These are phyloP conservation scores for Leucocoprinus sp. DNA, from an alignment of 768 basidiomycete genomes.

Conservation along the genomic window DNA sequence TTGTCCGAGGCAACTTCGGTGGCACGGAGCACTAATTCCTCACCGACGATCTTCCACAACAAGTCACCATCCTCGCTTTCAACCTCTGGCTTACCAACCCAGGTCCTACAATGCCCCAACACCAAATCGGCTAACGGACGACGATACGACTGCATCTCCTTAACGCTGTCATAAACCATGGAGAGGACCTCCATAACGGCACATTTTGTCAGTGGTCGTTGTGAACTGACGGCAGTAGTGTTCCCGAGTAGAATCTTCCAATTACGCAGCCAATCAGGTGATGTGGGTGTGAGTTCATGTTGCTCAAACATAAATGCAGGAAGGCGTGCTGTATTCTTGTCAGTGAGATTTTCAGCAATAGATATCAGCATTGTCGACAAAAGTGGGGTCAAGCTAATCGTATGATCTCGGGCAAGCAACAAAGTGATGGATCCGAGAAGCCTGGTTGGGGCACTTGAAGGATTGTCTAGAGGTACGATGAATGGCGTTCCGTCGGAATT, in stretches of 20 bases:
- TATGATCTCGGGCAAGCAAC: conserved; percentile 56
- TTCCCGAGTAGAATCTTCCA: conserved; percentile 56
- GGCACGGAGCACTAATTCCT: conserved; percentile 55
- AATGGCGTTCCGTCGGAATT: conserved; percentile 24
- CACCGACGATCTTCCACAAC: conserved; percentile 56
- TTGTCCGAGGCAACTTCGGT: conserved; percentile 27
- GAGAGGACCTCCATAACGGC: conserved; percentile 52
- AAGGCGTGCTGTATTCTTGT: conserved; percentile 56
- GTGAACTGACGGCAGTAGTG: conserved; percentile 30
- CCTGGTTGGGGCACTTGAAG: conserved; percentile 46
- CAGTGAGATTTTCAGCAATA: conserved; percentile 62
- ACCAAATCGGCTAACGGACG: conserved; percentile 45
- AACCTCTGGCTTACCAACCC: conserved; percentile 19
- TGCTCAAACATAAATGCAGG: conserved; percentile 57
- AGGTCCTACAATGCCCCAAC: conserved; percentile 32
- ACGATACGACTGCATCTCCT: conserved; percentile 62
- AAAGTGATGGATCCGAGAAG: conserved; percentile 57
- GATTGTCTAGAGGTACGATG: conserved; percentile 44
- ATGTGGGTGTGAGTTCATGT: conserved; percentile 62
- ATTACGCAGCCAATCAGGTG: conserved; percentile 61
- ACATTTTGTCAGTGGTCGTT: conserved; percentile 44
- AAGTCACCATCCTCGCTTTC: conserved; percentile 30
- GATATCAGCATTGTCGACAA: conserved; percentile 57
- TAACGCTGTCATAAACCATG: conserved; percentile 53
- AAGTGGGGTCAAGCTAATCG: conserved; percentile 47